These are phyloP conservation scores for Acacia concinna DNA, from an alignment of 331 rosid genomes.

Conservation along the genomic window DNA sequence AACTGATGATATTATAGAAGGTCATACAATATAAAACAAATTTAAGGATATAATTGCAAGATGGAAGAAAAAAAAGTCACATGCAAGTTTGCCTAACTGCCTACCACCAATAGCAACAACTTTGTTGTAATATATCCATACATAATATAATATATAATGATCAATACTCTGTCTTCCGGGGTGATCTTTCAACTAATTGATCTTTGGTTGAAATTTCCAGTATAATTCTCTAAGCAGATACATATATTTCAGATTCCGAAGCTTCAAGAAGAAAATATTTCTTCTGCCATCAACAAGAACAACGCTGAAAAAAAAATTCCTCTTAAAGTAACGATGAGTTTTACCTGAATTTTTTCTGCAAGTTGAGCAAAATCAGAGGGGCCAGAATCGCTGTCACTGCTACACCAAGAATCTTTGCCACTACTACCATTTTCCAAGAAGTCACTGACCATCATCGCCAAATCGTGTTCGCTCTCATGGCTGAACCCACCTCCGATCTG, in stretches of 20 bases:
- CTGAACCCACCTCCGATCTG: constrained; percentile 70
- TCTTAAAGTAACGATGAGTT: neutral
- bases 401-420: constrained; percentile 84
- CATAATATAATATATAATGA: neutral
- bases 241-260: neutral
- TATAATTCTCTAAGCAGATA: neutral
- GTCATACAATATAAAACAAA: neutral
- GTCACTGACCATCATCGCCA: constrained; percentile 85
- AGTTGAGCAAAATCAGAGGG: constrained; percentile 76
- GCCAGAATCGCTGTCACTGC: constrained; percentile 92
- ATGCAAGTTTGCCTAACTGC: constrained; percentile 3
- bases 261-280: neutral
- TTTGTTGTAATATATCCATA: neutral
- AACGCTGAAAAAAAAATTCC: neutral
- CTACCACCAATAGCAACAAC: constrained; percentile 14
- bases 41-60: neutral
- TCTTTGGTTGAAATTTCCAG: neutral
- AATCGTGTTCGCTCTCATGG: constrained; percentile 92
- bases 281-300: neutral
- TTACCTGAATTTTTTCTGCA: constrained; percentile 74
- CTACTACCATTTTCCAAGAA: constrained; percentile 86
- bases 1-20: neutral
- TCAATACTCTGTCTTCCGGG: neutral
- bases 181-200: neutral
- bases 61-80: neutral